Evolutionary conservation across 106 monocot species (phyloP).

Genomic region (Platanthera zijinensis): DNA sequence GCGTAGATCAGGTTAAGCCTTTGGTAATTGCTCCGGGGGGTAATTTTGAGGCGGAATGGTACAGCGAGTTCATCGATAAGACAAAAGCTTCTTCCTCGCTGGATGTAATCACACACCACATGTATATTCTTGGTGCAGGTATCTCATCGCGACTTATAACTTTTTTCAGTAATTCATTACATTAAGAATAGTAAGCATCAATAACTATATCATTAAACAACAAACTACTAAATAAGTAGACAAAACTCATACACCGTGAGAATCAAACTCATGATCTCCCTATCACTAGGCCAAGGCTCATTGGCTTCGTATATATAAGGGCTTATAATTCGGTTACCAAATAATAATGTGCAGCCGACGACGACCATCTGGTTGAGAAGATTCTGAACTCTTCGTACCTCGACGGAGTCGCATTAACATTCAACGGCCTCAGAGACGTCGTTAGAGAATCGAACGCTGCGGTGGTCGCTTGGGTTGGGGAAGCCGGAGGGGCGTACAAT

Average conservation of each 20-base stretch:
- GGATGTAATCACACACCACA: slow-evolving; percentile 36
- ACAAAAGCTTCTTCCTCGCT: too few relatives aligned
- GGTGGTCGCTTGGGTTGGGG: slow-evolving; percentile 45
- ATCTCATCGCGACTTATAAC: too few relatives aligned
- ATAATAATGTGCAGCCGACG: background rate
- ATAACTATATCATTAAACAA: too few relatives aligned
- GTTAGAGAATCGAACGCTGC: too few relatives aligned
- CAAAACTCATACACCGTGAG: too few relatives aligned
- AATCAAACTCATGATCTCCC: too few relatives aligned
- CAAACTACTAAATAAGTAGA: too few relatives aligned
- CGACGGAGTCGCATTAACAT: slow-evolving; percentile 10
- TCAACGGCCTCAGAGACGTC: slow-evolving; percentile 8
- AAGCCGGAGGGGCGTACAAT: slow-evolving; percentile 62
- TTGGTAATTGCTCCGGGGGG: slow-evolving; percentile 47
- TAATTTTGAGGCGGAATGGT: slow-evolving; percentile 40
- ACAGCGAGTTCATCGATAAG: background rate
- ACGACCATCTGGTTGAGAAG: slow-evolving; percentile 12
- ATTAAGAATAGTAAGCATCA: too few relatives aligned
- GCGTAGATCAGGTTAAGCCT: background rate
- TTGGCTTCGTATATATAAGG: background rate
- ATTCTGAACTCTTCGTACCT: slow-evolving; percentile 30
- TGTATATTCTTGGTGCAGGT: slow-evolving; percentile 56
- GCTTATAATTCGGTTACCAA: too few relatives aligned
- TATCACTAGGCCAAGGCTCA: background rate
- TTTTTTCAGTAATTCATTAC: too few relatives aligned